Evolutionary conservation across 2,329 filamentous ascomycete species (phyloP), one percentile per base, ranked within the genome.

Genomic region (Penicillium decumbens): DNA sequence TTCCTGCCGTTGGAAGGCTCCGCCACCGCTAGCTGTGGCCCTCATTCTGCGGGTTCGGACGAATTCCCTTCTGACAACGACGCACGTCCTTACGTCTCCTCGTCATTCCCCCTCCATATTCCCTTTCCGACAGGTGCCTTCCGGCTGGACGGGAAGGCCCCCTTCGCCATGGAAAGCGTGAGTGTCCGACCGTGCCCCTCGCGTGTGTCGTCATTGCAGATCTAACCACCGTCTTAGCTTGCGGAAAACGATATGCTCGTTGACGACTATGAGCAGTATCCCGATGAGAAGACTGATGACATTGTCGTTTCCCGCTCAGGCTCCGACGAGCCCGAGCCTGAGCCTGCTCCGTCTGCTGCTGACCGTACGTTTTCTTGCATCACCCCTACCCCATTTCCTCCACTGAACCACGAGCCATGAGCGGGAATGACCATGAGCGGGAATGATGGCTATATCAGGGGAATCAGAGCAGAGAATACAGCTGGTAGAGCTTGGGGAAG

Each of bases 261-360:
- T 60, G 80, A 84, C 61, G 72, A 74, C 53, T 74, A 75, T 57
- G 75, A 76, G 47, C 72, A 79, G 55, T 81, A 81, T 64, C 80
- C 77, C 65, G 79, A 83, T 71, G 80, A 83, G 65, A 80, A 81
- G 67, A 76, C 77, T 51, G 73, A 81, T 64, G 80, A 83, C 54
- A 80, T 81, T 65, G 80, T 83, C 65, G 82, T 84, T 61, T 79
- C 80, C 39, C 78, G 78, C 52, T 77, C 80, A 56, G 80, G 82
- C 61, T 77, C 77, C 56, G 77, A 77, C 58, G 80, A 81, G 71
- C 64, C 78, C 38, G 77, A 78, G 60, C 75, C 81, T 53, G 77
- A 78, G 60, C 75, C 81, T 53, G 69, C 77, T 45, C 77, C 79
- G 49, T 72, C 76, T 54, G 82, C 82, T 59, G 77, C 83, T 71